Evolutionary conservation across 2,329 filamentous ascomycete genomes (phyloP), one percentile per base, ranked within the genome.

Genomic region (Ophiostoma angusticollis): DNA sequence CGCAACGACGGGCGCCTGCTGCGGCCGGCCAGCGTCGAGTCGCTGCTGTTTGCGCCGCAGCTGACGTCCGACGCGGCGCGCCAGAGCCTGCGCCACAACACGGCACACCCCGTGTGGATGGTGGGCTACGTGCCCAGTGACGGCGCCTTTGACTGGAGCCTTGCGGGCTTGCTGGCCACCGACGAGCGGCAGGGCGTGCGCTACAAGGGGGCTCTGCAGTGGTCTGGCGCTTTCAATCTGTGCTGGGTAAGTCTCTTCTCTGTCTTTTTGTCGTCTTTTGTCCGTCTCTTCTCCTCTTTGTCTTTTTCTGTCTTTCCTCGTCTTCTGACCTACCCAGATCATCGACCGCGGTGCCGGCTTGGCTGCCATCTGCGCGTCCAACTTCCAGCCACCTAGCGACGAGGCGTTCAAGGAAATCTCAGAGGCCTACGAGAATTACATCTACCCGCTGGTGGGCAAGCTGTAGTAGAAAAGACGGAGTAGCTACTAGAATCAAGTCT

Each of bases 1-100:
- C 50, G 53, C 2, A 62, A 72, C 32, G 68, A 74, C 37, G 63
- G 61, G 4, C 63, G 58, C 30, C 45, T 74, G 0, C 57, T 75
- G 6, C 57, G 52, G 16, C 53, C 55, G 0, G 51, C 51, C 4
- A 67, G 60, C 0, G 57, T 64, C 0, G 55, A 62, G 1, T 9
- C 14, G 12, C 47, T 56, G 31, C 59, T 74, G 53, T 72, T 72
- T 46, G 47, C 53, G 37, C 59, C 67, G 0, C 68, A 68, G 38
- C 58, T 74, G 1, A 51, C 45, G 4, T 40, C 45, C 0, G 35
- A 23, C 48, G 31, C 29, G 45, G 11, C 45, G 47, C 49, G 34
- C 45, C 27, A 14, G 29, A 9, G 48, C 43, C 44, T 53, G 14
- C 45, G 58, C 21, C 51, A 52, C 22, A 42, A 45, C 8, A 55